Evolutionary conservation across 257 asterid genomes (phyloP), one percentile per base, ranked within the genome.

Genomic region (Apocynum venetum): DNA sequence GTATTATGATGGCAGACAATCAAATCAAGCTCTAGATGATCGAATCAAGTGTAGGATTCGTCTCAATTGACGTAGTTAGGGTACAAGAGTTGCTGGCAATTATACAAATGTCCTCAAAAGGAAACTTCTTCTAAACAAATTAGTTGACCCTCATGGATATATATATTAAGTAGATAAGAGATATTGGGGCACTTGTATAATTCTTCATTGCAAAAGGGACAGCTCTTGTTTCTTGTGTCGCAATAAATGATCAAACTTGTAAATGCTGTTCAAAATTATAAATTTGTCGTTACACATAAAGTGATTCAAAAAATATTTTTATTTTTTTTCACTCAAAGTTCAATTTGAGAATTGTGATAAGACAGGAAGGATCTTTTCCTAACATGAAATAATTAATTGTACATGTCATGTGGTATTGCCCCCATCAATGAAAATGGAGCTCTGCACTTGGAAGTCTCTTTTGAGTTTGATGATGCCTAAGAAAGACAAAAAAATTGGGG

Each of bases 71-170:
- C 25, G 6, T 44, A 68, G 74, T 78, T 72, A 63, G 82, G 82
- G 56, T 35, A 63, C 82, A 78, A 55, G 46, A 72, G 52, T 17
- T 57, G 76, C 63, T 51, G 77, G 55, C 77, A 78, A 78, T 66
- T 35, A 36, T 66, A 47, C 72, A 78, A 71, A 46, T 78, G 76
- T 36, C 35, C 11, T 57, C n/a, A 43, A 20, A 56, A 25, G 71
- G 15, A 53, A 10, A 51, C 49, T 38, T 66, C 71, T 17, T 4
- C 43, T 60, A 15, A 35, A 13, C 31, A 65, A 12, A 13, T 65
- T 71, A 4, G 76, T 70, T 70, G 76, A 77, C 76, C 35, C 71
- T 44, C 59, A 43, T 51, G 56, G 17, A 51, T 12, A 1, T 51
- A 51, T 51, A 51, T 51, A 51, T 51, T 48, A 48, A 7, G 10